Evolutionary conservation across 2,329 filamentous ascomycete genomes (phyloP).

Genomic region (Ilyonectria sp.): DNA sequence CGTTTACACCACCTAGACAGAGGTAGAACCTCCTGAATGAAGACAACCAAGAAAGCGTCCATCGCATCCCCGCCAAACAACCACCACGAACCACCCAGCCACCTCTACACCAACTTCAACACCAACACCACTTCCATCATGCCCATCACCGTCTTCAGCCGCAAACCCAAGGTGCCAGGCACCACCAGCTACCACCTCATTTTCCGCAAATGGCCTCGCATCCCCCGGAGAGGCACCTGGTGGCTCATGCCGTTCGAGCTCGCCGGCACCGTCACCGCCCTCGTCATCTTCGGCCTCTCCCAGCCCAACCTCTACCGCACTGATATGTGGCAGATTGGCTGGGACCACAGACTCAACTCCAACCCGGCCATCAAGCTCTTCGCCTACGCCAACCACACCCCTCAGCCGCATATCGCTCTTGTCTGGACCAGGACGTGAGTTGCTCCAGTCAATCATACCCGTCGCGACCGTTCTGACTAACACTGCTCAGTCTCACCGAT

Average conservation of each 20-base stretch:
- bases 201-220: constrained; percentile 70
- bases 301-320: constrained; percentile 82
- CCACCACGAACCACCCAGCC: constrained; percentile 9
- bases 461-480: constrained; percentile 12
- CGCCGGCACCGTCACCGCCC: constrained; percentile 72
- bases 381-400: constrained; percentile 79
- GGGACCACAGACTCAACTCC: constrained; percentile 80
- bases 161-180: constrained; percentile 35
- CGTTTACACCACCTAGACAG: not conserved
- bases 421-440: constrained; percentile 83
- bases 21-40: not conserved
- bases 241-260: constrained; percentile 78
- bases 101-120: not conserved
- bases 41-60: not conserved
- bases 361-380: constrained; percentile 79
- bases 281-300: constrained; percentile 81
- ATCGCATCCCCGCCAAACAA: not conserved
- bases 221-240: constrained; percentile 68
- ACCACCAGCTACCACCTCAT: constrained; percentile 66
- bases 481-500: constrained; percentile 73
- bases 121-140: constrained; percentile 30
- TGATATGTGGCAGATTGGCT: constrained; percentile 81
- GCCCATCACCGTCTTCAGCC: constrained; percentile 42
- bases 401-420: constrained; percentile 74
- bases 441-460: constrained; percentile 4